These are phyloP conservation scores for Starmerella ratchasimensis DNA, from an alignment of 805 yeast species.

Conservation along the genomic window DNA sequence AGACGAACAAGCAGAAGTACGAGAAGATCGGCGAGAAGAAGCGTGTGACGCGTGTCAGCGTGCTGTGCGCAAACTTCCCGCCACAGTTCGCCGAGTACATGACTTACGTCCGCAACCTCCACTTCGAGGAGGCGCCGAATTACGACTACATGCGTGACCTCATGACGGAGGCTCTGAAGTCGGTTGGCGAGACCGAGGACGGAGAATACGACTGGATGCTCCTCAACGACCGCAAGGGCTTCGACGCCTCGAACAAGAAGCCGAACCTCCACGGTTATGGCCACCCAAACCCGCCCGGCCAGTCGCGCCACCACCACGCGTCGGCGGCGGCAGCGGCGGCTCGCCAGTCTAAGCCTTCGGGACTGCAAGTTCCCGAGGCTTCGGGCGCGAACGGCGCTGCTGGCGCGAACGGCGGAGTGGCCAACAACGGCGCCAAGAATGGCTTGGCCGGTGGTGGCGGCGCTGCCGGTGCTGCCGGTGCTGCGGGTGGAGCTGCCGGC, in stretches of 20 bases:
- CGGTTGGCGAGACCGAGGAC: slow-evolving; percentile 58
- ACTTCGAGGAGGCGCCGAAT: slow-evolving; percentile 89
- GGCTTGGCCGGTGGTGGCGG: slow-evolving; percentile 4
- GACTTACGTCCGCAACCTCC: slow-evolving; percentile 73
- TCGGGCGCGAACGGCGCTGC: slow-evolving; percentile 1
- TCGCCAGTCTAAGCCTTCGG: slow-evolving; percentile 7
- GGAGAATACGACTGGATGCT: slow-evolving; percentile 98
- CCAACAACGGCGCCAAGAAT: no score
- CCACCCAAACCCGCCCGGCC: slow-evolving; percentile 46
- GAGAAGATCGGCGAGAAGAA: slow-evolving; percentile 96
- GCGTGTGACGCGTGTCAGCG: slow-evolving; percentile 74
- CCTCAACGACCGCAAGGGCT: slow-evolving; percentile 85
- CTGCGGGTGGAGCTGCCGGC: slow-evolving; percentile 1
- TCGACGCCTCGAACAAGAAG: slow-evolving; percentile 87
- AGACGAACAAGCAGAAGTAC: slow-evolving; percentile 92
- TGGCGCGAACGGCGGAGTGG: slow-evolving; percentile 1
- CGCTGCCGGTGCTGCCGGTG: slow-evolving; percentile 1
- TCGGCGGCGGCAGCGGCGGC: slow-evolving; percentile 13
- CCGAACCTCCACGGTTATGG: slow-evolving; percentile 95
- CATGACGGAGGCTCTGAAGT: slow-evolving; percentile 56
- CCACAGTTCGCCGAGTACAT: slow-evolving; percentile 86
- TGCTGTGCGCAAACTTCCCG: slow-evolving; percentile 79
- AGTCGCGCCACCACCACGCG: slow-evolving; percentile 13
- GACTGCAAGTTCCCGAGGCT: slow-evolving; percentile 7
- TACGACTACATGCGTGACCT: slow-evolving; percentile 73